Base-by-base conservation (phyloP, 1,284 basidiomycete species). In the Lentinula novae-zelandiae region DNA sequence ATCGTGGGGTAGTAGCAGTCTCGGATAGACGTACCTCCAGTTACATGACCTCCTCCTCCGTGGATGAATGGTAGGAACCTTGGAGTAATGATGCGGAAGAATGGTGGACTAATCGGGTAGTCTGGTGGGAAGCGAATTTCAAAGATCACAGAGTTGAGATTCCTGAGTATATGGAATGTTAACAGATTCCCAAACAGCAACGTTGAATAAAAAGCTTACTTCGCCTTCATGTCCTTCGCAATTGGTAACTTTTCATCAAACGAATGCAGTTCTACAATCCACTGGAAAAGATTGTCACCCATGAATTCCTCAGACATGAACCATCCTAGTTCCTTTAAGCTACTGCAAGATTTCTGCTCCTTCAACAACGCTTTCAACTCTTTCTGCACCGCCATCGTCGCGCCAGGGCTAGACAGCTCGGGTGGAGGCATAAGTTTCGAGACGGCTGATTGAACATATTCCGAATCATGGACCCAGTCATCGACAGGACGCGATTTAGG, bases 211-310 rank as follows among this genome's bases (percentile, higher is more conserved):
- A 33, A 36, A 9, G 75, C 78, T 40, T 53, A 84, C 84, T 73
- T 74, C n/a, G 65, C 65, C 64, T 76, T 76, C 76, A 86, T 67
- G 66, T 86, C 83, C 64, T 80, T 72, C 2, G 84, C 79, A 55
- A 87, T 75, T 0, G 83, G 84, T 17, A 88, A 68, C 1, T 70
- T 70, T 13, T 75, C 71, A 61, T 88, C 84, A 63, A 87, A 83
- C 9, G 84, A 86, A 70, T 86, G 84, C 73, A 87, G 71, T 69
- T 87, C 85, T 6, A 87, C 79, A 61, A 87, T 81, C 85, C 85
- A 87, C 66, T 85, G 85, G 71, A 85, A 87, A 15, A 87, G 71
- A 65, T 87, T 87, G 66, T 87, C 82, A 7, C 79, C 80, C 33
- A 86, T 80, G 48, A 83, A 71, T 15, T 84, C 80, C 31, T 75